Base-by-base conservation (phyloP, 495 filamentous ascomycete genomes). In the Xylaria scruposa region DNA sequence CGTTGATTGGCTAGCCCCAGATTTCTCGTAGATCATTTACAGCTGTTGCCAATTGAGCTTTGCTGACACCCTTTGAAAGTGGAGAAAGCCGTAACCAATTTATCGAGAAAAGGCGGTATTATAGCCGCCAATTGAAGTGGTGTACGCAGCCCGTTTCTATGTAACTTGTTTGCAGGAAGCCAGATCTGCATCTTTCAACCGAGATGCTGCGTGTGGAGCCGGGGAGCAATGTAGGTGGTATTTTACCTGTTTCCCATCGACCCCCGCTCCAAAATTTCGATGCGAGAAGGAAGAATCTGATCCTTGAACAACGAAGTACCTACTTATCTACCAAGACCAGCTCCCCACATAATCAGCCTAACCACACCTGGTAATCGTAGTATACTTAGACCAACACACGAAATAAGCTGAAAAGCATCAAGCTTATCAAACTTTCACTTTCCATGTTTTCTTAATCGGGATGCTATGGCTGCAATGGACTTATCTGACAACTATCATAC, bases 231-330 rank as follows among this genome's bases (percentile, higher is more conserved):
- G 10, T n/a, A 26, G 19, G 19, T 21, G n/a, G 42, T 51, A 53
- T 51, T 66, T 53, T 66, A 6, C 46, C 33, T 24, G 38, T 66
- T 66, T 66, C 63, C 63, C 46, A 66, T 49, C 26, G 7, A 36
- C 7, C 29, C 63, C 63, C 63, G 38, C 63, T 15, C 24, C 17
- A 10, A 15, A 53, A 53, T 38, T 15, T 40, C 63, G 63, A 66
- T 66, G 63, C 31, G 2, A 53, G 31, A 66, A 17, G 29, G 19
- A 21, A n/a, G 51, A 66, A 66, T 66, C n/a, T 46, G 63, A 66
- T 66, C 63, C 31, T 19, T 53, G 3, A 29, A 13, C 21, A 7
- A 3, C n/a, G n/a, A n/a, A n/a, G n/a, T n/a, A n/a, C n/a, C n/a
- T n/a, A n/a, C n/a, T n/a, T n/a, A n/a, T 46, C 38, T 19, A 29